Evolutionary conservation across 441 rosid genomes (phyloP).

Genomic region (Eruca vesicaria): DNA sequence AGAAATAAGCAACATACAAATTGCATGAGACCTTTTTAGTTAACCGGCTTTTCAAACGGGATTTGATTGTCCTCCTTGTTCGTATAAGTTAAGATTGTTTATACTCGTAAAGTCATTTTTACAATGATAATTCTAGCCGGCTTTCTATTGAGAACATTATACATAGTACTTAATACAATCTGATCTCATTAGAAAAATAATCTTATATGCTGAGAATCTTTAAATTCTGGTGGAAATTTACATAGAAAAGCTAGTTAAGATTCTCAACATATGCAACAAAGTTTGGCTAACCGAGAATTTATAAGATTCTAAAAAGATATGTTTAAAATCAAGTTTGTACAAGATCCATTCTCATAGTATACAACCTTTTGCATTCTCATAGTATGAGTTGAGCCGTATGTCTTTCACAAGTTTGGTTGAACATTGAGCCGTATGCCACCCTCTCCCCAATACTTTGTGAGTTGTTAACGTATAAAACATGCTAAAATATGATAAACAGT

Average conservation of each 20-base stretch:
- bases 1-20: conserved; percentile 34
- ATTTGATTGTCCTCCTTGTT: conserved; percentile 4
- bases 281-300: neutral
- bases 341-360: neutral
- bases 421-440: neutral
- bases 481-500: neutral
- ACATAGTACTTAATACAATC: neutral
- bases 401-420: neutral
- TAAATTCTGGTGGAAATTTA: neutral
- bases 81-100: neutral
- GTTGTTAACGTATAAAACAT: neutral
- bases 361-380: neutral
- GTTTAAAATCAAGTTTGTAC: neutral
- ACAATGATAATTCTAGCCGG: neutral
- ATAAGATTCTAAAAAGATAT: neutral
- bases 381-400: neutral
- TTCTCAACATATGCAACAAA: neutral
- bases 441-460: neutral
- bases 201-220: neutral
- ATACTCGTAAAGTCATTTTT: neutral
- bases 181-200: neutral
- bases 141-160: neutral
- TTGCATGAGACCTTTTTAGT: conserved; percentile 30
- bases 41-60: conserved; percentile 18
- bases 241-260: neutral